Conservation (phyloP, 371 early-diverging fungal species). For the Mitosporidium daphniae region DNA sequence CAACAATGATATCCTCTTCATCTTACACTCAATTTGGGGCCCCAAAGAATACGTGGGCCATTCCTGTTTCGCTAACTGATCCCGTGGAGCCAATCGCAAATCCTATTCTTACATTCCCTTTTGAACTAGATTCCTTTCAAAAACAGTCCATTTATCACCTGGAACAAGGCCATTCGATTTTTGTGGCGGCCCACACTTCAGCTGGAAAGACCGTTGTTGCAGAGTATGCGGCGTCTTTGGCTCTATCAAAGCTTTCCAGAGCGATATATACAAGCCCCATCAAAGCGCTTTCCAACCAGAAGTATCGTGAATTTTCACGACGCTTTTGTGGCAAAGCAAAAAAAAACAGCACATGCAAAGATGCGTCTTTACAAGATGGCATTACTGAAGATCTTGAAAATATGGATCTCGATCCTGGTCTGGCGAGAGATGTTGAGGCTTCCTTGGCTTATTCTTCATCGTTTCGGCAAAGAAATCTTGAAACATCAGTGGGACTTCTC, state of each 20-base stretch:
- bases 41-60: too few relatives aligned
- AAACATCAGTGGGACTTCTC: conserved; percentile 42
- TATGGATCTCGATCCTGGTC: too few relatives aligned
- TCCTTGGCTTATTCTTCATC: too few relatives aligned
- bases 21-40: too few relatives aligned
- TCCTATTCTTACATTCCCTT: too few relatives aligned
- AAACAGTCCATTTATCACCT: conserved; percentile 83
- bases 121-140: conserved; percentile 91
- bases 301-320: conserved; percentile 69
- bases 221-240: conserved; percentile 81
- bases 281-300: conserved; percentile 94
- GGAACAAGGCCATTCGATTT: conserved; percentile 65
- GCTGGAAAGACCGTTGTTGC: conserved; percentile 98
- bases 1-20: too few relatives aligned
- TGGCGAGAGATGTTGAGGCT: too few relatives aligned
- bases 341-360: background rate
- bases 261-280: conserved; percentile 97
- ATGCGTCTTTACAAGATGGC: too few relatives aligned
- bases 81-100: too few relatives aligned
- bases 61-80: too few relatives aligned
- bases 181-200: conserved; percentile 96
- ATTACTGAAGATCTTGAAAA: too few relatives aligned
- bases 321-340: conserved; percentile 23
- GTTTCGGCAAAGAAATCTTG: background rate
- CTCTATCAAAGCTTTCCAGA: conserved; percentile 11